phyloP scores from a whole-genome alignment of 345 rosid species.

The Rhodamnia rubescens region DNA sequence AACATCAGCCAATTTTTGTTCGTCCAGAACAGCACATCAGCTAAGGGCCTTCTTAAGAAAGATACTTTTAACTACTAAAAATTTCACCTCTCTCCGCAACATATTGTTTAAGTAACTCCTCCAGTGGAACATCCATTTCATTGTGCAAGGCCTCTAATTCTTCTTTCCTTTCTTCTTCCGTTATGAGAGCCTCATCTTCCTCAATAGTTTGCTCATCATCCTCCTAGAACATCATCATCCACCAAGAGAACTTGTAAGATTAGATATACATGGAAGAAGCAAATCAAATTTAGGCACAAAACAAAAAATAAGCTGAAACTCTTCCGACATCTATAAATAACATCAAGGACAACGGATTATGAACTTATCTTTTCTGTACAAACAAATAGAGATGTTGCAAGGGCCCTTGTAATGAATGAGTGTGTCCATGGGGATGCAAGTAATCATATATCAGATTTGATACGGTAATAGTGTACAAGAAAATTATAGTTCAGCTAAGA shows the following conservation, averaged over 20 bases:
- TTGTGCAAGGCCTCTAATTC: slow-evolving; percentile 77
- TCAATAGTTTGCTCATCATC: slow-evolving; percentile 93
- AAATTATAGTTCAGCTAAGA: not conserved
- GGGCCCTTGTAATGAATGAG: not conserved
- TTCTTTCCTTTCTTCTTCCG: slow-evolving; percentile 77
- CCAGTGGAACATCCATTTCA: slow-evolving; percentile 82
- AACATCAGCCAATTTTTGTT: not conserved
- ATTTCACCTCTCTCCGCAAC: slow-evolving; percentile 33
- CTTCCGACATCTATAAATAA: not conserved
- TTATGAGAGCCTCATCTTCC: slow-evolving; percentile 87
- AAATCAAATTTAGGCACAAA: not conserved
- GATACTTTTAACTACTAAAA: not conserved
- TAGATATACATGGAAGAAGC: not conserved
- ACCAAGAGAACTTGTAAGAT: not conserved
- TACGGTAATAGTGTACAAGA: not conserved
- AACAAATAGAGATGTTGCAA: not conserved
- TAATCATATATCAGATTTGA: not conserved
- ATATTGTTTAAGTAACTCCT: slow-evolving; percentile 73
- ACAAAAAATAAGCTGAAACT: not conserved
- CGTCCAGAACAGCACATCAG: not conserved
- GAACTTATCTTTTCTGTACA: not conserved
- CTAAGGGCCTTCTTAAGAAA: not conserved
- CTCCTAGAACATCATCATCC: slow-evolving; percentile 59
- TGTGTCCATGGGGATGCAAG: not conserved
- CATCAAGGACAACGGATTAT: not conserved